Conservation (phyloP, 306 rosid genomes). For the Trichosanthes truncata region DNA sequence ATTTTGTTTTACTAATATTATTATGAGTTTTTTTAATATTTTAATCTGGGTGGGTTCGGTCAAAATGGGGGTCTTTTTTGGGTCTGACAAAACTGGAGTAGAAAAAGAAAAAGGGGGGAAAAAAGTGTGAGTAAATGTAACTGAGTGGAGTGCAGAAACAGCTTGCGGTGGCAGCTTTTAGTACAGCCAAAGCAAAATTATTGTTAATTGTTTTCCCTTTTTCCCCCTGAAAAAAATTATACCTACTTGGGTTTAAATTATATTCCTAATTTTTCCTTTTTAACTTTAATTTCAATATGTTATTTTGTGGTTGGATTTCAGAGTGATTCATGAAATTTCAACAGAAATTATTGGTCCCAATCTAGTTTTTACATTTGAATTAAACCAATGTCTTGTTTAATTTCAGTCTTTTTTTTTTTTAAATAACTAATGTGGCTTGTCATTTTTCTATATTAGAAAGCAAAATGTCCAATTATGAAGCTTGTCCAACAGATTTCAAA, state of each 20-base stretch:
- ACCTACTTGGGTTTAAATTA: background rate
- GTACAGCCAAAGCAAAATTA: background rate
- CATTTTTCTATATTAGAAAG: background rate
- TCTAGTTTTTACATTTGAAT: no score
- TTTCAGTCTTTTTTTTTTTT: no score
- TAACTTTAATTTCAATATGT: background rate
- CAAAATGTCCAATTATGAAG: no score
- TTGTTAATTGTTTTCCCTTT: background rate
- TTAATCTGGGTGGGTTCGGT: background rate
- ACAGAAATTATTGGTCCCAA: no score
- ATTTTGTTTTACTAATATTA: background rate
- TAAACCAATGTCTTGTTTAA: no score
- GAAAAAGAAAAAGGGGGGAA: background rate
- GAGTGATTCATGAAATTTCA: no score
- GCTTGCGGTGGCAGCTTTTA: slow-evolving; percentile 3
- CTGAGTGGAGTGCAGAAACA: background rate
- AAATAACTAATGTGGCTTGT: no score
- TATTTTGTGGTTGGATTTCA: background rate
- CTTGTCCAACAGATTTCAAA: no score
- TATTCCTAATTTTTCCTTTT: background rate
- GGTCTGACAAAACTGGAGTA: background rate
- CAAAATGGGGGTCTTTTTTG: background rate
- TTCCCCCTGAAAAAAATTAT: background rate
- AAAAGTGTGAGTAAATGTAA: background rate
- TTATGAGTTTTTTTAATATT: background rate